Evolutionary conservation across 1,284 basidiomycete genomes (phyloP), one percentile per base, ranked within the genome.

Genomic region (Tilletiopsis washingtonensis): DNA sequence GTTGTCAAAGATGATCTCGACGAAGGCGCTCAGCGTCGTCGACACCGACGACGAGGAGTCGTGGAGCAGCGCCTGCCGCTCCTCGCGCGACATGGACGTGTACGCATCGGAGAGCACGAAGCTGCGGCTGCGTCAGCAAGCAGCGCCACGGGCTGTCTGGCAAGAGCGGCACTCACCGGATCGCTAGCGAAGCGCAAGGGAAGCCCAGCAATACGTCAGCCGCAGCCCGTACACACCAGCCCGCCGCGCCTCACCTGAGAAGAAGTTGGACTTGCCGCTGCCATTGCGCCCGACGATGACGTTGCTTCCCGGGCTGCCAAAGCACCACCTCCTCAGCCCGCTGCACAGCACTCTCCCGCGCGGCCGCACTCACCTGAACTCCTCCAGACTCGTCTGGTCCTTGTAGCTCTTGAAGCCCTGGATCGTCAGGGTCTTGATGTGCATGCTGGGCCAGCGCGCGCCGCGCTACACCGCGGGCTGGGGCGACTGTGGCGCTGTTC

Each of bases 91-190:
- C 84, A 98, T 87, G 34, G 88, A 91, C 0, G 89, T 91, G 70
- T 98, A 97, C 23, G 91, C 91, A 77, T 98, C 94, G 5, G 90
- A 91, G 5, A 98, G 80, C 3, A 98, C 93, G 68, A 98, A 98
- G 7, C 93, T 86, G n/a, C n/a, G n/a, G n/a, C n/a, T n/a, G n/a
- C n/a, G n/a, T n/a, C n/a, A n/a, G n/a, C n/a, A n/a, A n/a, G n/a
- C n/a, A n/a, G n/a, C n/a, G n/a, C n/a, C n/a, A n/a, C n/a, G n/a
- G n/a, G n/a, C n/a, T n/a, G n/a, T n/a, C n/a, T n/a, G n/a, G n/a
- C n/a, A n/a, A n/a, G n/a, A n/a, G n/a, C n/a, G n/a, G n/a, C n/a
- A n/a, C n/a, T n/a, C n/a, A n/a, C n/a, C 29, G 29, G n/a, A 34
- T 34, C 29, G 29, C 29, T 34, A 34, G 9, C 9, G n/a, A 34